These are phyloP conservation scores for Penstemon barbatus DNA, from an alignment of 257 asterid species.

Conservation along the genomic window DNA sequence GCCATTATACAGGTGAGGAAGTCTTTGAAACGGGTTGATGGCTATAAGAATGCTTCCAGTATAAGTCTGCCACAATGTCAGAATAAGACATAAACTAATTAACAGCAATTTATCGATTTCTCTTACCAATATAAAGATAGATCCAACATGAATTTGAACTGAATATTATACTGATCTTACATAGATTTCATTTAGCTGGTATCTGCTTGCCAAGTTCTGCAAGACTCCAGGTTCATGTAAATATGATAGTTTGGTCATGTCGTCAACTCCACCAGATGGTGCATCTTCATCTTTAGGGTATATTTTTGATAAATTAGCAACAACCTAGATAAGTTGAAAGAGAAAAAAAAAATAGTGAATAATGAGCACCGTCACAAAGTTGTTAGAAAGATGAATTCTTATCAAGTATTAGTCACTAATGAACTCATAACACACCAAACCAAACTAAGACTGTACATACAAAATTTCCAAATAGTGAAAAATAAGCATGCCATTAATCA, in stretches of 20 bases:
- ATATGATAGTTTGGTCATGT: conserved; percentile 96
- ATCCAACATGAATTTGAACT: conserved; percentile 13
- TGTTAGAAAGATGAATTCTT: conserved; percentile 2
- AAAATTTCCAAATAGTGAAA: background rate
- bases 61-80: conserved; percentile 72
- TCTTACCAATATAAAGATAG: conserved; percentile 26
- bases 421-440: background rate
- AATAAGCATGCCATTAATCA: background rate
- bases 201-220: conserved; percentile 85
- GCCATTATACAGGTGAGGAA: conserved; percentile 83
- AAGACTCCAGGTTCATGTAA: conserved; percentile 95
- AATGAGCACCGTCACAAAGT: conserved; percentile 1
- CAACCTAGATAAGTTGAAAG: conserved; percentile 49
- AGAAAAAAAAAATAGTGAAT: conserved; percentile 15
- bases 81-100: conserved; percentile 33
- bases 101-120: conserved; percentile 26
- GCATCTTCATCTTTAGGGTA: conserved; percentile 95
- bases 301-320: conserved; percentile 52
- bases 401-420: background rate
- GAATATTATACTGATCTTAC: conserved; percentile 48
- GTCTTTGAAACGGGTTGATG: conserved; percentile 95
- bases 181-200: conserved; percentile 89
- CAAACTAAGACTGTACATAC: background rate
- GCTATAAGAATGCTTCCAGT: conserved; percentile 99
- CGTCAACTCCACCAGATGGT: conserved; percentile 92